Conservation (phyloP, 352 stramenopile species). For the Aphanomyces cochlioides region DNA sequence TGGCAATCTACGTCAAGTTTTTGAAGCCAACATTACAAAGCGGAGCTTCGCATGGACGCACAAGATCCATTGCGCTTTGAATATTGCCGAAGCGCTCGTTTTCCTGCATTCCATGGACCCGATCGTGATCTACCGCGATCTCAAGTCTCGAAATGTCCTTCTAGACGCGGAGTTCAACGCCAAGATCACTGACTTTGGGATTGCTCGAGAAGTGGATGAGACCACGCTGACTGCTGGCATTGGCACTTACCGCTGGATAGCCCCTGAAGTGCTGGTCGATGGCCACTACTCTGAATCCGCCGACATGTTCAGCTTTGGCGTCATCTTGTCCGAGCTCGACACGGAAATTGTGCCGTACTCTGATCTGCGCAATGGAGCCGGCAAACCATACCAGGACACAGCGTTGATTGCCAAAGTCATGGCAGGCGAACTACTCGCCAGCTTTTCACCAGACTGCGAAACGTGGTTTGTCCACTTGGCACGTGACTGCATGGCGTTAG, state of each 20-base stretch:
- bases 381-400: constrained; percentile 21
- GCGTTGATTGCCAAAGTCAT: constrained; percentile 28
- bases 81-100: constrained; percentile 62
- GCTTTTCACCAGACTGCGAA: constrained; percentile 9
- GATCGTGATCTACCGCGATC: constrained; percentile 61
- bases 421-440: constrained; percentile 15
- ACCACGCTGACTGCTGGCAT: constrained; percentile 66
- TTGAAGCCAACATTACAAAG: constrained; percentile 40
- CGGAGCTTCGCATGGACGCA: constrained; percentile 57
- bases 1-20: constrained; percentile 50
- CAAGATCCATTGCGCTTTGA: constrained; percentile 68
- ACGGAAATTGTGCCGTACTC: constrained; percentile 27
- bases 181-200: constrained; percentile 70
- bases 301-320: constrained; percentile 57
- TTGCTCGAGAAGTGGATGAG: constrained; percentile 53
- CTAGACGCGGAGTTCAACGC: constrained; percentile 52
- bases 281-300: constrained; percentile 51
- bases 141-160: constrained; percentile 67
- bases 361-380: constrained; percentile 15
- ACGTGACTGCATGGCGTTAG: background rate
- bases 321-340: constrained; percentile 80
- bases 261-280: constrained; percentile 56
- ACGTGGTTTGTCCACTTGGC: constrained; percentile 11
- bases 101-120: constrained; percentile 67
- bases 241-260: constrained; percentile 53